Evolutionary conservation across 2,329 filamentous ascomycete genomes (phyloP).

Genomic region (Colletotrichum endophyticum): DNA sequence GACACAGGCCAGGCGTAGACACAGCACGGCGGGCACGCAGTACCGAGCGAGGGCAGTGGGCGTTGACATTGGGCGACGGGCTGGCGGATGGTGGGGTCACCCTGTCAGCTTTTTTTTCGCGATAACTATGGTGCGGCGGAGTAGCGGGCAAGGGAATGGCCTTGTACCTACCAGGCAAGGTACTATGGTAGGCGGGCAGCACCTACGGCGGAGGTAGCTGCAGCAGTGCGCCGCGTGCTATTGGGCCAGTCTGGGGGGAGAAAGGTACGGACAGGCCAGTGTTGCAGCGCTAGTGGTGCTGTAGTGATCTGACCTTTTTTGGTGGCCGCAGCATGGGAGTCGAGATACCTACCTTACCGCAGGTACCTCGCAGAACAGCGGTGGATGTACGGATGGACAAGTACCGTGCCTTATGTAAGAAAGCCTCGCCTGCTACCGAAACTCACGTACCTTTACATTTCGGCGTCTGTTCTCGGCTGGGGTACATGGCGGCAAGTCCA

Average conservation of each 20-base stretch:
- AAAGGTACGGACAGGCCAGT: not conserved
- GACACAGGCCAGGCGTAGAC: not conserved
- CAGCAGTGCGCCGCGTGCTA: not conserved
- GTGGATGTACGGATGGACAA: not conserved
- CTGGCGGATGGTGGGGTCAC: conserved; percentile 20
- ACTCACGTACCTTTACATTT: not conserved
- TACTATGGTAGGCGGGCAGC: not conserved
- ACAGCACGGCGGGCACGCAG: not conserved
- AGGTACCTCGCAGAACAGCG: not conserved
- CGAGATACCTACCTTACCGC: not conserved
- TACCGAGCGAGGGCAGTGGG: not conserved
- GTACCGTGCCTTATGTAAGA: not conserved
- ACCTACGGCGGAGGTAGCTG: not conserved
- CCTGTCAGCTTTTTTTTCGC: conserved; percentile 24
- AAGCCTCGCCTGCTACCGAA: not conserved
- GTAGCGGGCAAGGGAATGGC: conserved; percentile 3
- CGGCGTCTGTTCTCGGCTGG: not conserved
- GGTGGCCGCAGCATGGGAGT: not conserved
- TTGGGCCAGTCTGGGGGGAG: not conserved
- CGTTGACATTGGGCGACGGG: conserved; percentile 11
- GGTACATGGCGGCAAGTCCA: not conserved
- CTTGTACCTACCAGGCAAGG: not conserved
- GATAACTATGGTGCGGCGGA: conserved; percentile 22
- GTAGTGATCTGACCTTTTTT: not conserved
- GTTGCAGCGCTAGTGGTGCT: not conserved